phyloP scores from a whole-genome alignment of 176 grass and related monocot genomes.

The Ensete ventricosum region DNA sequence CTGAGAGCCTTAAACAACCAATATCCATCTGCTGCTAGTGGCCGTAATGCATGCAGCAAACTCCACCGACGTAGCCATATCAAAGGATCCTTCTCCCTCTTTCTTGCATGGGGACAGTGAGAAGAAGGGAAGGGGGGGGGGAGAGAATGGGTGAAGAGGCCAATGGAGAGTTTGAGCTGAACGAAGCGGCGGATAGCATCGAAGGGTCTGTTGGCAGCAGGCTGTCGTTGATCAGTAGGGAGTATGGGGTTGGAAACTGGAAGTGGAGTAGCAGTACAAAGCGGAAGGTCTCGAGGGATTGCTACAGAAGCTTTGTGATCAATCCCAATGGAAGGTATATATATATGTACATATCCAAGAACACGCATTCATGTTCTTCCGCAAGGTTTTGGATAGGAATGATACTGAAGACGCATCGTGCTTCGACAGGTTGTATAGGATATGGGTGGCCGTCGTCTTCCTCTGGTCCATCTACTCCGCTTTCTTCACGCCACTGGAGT shows the following conservation, averaged over 20 bases:
- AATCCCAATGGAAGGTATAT: constrained; percentile 82
- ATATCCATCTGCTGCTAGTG: neutral
- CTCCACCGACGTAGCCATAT: neutral
- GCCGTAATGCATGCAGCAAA: neutral
- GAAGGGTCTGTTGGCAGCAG: constrained; percentile 54
- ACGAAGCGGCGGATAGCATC: constrained; percentile 49
- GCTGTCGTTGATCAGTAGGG: constrained; percentile 55
- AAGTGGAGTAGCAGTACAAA: constrained; percentile 36
- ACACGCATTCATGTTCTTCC: neutral
- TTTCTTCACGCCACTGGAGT: constrained; percentile 86
- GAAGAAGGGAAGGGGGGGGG: neutral
- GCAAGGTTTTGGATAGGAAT: neutral
- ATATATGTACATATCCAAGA: neutral
- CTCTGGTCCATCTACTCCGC: constrained; percentile 77
- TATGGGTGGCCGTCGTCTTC: constrained; percentile 59
- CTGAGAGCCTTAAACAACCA: neutral
- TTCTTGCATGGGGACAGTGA: neutral
- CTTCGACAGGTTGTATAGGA: constrained; percentile 47
- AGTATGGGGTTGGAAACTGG: constrained; percentile 36
- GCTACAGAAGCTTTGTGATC: constrained; percentile 50
- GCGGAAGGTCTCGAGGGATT: constrained; percentile 32
- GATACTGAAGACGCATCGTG: neutral
- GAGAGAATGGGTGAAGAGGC: constrained; percentile 33
- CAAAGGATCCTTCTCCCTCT: neutral
- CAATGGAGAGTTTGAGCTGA: constrained; percentile 57